Percentiles rank a stretch among this genome's conserved stretches.
phyloP scores from a whole-genome alignment of 768 basidiomycete genomes.

The Mrakia hoshinonis region DNA sequence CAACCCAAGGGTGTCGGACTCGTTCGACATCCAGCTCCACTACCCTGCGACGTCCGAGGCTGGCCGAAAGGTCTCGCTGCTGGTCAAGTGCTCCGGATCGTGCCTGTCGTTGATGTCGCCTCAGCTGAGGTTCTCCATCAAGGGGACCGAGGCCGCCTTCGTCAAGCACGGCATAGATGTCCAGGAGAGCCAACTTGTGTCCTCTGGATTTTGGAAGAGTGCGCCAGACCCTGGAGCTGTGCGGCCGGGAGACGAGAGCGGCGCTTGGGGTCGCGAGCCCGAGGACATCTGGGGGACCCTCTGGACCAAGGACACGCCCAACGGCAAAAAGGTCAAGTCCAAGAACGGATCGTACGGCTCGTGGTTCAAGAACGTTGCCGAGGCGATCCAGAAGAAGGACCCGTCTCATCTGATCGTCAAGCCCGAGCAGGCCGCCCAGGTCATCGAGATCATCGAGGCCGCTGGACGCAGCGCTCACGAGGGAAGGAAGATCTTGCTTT shows the following conservation, averaged over 20 bases:
- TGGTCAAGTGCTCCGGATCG: conserved; percentile 59
- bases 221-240: conserved; percentile 41
- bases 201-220: conserved; percentile 35
- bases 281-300: conserved; percentile 56
- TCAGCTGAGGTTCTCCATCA: conserved; percentile 64
- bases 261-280: conserved; percentile 49
- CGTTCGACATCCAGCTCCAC: conserved; percentile 37
- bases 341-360: neutral
- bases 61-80: conserved; percentile 45
- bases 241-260: neutral
- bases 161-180: conserved; percentile 67
- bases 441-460: conserved; percentile 69
- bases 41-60: conserved; percentile 33
- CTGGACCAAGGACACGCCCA: conserved; percentile 45
- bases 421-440: conserved; percentile 62
- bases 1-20: conserved; percentile 41
- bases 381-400: conserved; percentile 40
- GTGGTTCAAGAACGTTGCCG: conserved; percentile 56
- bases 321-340: conserved; percentile 41
- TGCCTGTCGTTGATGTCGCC: conserved; percentile 57
- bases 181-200: conserved; percentile 67
- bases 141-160: conserved; percentile 56
- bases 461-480: conserved; percentile 59
- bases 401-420: conserved; percentile 46
- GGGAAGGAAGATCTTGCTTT: conserved; percentile 46